These are phyloP conservation scores for Closterium sp. DNA, from an alignment of 139 green algal species.

Conservation along the genomic window DNA sequence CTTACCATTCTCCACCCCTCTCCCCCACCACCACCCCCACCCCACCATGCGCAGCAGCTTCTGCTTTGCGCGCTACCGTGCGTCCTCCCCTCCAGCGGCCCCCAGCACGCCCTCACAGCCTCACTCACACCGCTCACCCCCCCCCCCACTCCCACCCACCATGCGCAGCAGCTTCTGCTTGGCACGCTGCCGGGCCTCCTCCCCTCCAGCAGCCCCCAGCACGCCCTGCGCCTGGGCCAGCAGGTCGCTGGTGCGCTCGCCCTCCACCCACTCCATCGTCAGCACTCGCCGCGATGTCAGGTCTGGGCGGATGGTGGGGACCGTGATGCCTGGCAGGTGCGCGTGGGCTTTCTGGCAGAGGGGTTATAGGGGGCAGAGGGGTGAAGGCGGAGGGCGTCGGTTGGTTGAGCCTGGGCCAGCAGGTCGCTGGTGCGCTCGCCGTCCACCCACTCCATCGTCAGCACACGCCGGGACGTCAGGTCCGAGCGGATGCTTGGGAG, in stretches of 20 bases:
- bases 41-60: too few species aligned
- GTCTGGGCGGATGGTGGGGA: background rate
- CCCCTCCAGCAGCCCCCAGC: background rate
- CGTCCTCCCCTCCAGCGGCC: too few species aligned
- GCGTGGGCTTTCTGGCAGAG: slow-evolving; percentile 61
- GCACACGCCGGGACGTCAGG: slow-evolving; percentile 70
- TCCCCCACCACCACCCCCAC: too few species aligned
- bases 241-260: slow-evolving; percentile 63
- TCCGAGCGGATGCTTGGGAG: background rate
- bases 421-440: too few species aligned
- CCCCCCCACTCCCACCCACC: background rate
- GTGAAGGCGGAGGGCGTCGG: too few species aligned
- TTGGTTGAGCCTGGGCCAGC: background rate
- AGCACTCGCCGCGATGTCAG: slow-evolving; percentile 76
- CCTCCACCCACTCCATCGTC: slow-evolving; percentile 98
- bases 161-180: background rate
- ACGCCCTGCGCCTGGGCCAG: background rate
- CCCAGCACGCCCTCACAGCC: too few species aligned
- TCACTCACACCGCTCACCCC: too few species aligned
- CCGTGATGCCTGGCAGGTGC: slow-evolving; percentile 53
- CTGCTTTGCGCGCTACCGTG: too few species aligned
- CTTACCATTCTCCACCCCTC: too few species aligned
- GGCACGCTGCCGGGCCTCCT: background rate
- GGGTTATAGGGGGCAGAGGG: background rate
- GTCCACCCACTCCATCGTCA: too few species aligned